Base-by-base conservation (phyloP, 2,329 filamentous ascomycete species). In the Phaeophleospora eucalypticola region DNA sequence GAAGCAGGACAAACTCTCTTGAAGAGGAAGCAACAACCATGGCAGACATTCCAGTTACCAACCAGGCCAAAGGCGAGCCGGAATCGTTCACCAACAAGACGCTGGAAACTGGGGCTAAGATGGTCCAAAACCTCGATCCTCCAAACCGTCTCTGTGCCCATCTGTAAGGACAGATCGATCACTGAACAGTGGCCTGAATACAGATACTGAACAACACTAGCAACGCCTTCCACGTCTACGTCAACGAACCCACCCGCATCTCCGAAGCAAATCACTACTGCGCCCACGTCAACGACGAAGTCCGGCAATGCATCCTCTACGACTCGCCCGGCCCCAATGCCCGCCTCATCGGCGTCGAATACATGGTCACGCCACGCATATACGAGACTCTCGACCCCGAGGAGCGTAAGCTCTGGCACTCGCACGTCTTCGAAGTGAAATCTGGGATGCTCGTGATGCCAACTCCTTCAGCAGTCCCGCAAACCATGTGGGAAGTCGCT, bases 231-330 rank as follows among this genome's bases (percentile, higher is more conserved):
- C 89, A 94, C 61, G 81, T 83, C 39, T 93, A 93, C 62, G 83
- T 83, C n/a, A 76, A 81, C 19, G 85, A 91, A 37, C 81, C 83
- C 0, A 76, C 71, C 1, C 81, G 86, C 12, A 73, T 45, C 33
- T 82, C 94, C 1, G 87, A 93, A 64, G 73, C 87, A 0, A 89
- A 93, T 62, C 88, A 94, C 66, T 95, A 93, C 68, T 95, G 89
- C 64, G 78, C 83, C 1, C 87, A 93, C 59, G 59, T 93, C 3
- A 89, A 78, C 51, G 77, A 83, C 72, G 87, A 93, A 52, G 76
- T 94, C 46, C 80, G 89, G 3, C 88, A 95, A 72, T 94, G 89
- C 65, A 79, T 95, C 21, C 78, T 95, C 52, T 95, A 93, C 70
- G 88, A 94, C 67, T 79, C 80, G 0, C 76, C 83, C 0, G 73